These are phyloP conservation scores for Geotrichum fermentans DNA, from an alignment of 1,139 yeast species.

Conservation along the genomic window DNA sequence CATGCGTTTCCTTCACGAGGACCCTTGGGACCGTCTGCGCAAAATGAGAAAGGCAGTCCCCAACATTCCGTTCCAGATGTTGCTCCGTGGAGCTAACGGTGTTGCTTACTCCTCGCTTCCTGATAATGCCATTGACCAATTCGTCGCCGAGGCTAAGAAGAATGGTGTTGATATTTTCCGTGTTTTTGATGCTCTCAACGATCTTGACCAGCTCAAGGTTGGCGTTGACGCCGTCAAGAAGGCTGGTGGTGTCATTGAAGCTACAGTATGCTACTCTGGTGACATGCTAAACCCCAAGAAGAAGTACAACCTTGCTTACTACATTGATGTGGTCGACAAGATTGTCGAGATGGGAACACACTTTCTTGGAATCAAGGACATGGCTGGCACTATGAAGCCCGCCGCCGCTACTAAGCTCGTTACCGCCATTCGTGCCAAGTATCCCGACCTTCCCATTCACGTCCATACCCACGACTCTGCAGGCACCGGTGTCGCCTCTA, in stretches of 20 bases:
- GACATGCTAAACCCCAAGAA: constrained; percentile 94
- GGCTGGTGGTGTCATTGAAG: constrained; percentile 98
- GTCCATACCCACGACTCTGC: constrained; percentile 99
- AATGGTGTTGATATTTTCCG: constrained; percentile 96
- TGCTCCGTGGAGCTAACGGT: constrained; percentile 98
- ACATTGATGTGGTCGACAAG: constrained; percentile 72
- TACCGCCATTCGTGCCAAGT: constrained; percentile 73
- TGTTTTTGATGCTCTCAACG: constrained; percentile 95
- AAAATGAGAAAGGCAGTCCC: constrained; percentile 85
- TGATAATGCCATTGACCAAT: constrained; percentile 96
- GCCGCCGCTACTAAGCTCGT: constrained; percentile 80
- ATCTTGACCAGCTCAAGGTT: constrained; percentile 90
- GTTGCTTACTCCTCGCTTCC: constrained; percentile 97
- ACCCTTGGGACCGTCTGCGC: constrained; percentile 96
- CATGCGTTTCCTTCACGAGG: constrained; percentile 96
- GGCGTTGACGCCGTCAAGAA: constrained; percentile 97
- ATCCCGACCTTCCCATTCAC: constrained; percentile 93
- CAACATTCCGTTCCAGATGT: constrained; percentile 98
- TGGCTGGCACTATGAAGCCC: constrained; percentile 99
- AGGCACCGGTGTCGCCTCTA: constrained; percentile 97
- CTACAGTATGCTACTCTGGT: constrained; percentile 97
- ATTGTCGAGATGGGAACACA: constrained; percentile 94
- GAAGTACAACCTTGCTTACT: constrained; percentile 91
- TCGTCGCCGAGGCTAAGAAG: constrained; percentile 88
- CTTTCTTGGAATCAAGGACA: constrained; percentile 93